Evolutionary conservation across 2,329 filamentous ascomycete genomes (phyloP).

Genomic region (Colletotrichum orbiculare): DNA sequence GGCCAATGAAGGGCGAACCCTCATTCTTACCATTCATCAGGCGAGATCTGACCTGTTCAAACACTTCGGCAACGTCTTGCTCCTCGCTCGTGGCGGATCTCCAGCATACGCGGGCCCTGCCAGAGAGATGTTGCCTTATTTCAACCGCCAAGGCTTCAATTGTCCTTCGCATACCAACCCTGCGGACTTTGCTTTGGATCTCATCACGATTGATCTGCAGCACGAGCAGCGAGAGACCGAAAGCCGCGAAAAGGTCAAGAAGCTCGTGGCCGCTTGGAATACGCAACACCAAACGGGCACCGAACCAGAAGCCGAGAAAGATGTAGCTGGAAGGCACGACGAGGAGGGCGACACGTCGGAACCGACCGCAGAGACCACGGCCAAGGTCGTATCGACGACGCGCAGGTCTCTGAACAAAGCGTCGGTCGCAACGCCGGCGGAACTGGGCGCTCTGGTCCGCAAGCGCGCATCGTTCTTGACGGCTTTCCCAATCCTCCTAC

Average conservation of each 20-base stretch:
- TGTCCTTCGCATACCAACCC: constrained; percentile 80
- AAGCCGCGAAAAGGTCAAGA: constrained; percentile 70
- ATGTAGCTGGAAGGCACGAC: constrained; percentile 45
- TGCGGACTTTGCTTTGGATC: constrained; percentile 80
- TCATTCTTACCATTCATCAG: constrained; percentile 84
- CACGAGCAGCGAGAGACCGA: constrained; percentile 70
- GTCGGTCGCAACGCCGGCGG: constrained; percentile 73
- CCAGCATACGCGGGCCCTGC: constrained; percentile 75
- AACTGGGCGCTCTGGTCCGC: constrained; percentile 75
- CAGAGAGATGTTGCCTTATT: constrained; percentile 73
- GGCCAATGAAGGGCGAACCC: constrained; percentile 77
- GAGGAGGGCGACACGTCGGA: constrained; percentile 39
- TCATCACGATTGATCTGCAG: constrained; percentile 81
- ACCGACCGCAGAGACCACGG: constrained; percentile 7
- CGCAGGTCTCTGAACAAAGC: constrained; percentile 56
- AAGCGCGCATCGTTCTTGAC: constrained; percentile 69
- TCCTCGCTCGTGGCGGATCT: constrained; percentile 76
- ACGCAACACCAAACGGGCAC: constrained; percentile 26
- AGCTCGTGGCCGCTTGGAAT: constrained; percentile 70
- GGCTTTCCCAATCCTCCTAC: constrained; percentile 75
- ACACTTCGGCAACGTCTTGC: constrained; percentile 77
- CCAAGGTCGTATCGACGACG: constrained; percentile 40
- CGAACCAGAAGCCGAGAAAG: constrained; percentile 23
- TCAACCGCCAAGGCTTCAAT: constrained; percentile 67
- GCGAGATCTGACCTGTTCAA: constrained; percentile 78